These are phyloP conservation scores for Scedosporium minutisporum DNA, from an alignment of 2,329 filamentous ascomycete genomes.

Conservation along the genomic window DNA sequence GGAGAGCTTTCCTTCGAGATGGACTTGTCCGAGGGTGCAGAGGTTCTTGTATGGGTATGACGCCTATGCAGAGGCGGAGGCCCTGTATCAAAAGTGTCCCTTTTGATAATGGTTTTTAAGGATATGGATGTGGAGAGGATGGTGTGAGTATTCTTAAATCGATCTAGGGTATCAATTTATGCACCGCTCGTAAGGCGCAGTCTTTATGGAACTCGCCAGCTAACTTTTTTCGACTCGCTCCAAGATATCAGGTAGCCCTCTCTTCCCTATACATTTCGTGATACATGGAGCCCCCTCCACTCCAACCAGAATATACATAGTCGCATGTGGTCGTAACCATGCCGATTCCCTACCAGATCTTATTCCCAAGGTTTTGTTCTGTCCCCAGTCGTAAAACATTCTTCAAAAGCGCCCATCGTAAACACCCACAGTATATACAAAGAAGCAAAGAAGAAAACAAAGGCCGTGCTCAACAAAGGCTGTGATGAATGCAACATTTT, in stretches of 20 bases:
- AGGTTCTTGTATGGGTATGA: slow-evolving; percentile 12
- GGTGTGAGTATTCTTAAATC: not conserved
- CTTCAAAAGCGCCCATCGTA: not conserved
- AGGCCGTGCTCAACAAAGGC: not conserved
- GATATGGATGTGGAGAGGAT: not conserved
- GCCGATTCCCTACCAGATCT: not conserved
- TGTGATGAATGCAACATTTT: not conserved
- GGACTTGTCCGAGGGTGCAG: slow-evolving; percentile 12
- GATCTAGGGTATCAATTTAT: not conserved
- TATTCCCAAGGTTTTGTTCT: not conserved
- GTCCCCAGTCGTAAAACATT: not conserved
- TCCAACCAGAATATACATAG: no score
- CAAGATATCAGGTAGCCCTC: no score
- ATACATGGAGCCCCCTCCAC: no score
- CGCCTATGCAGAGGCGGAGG: slow-evolving; percentile 11
- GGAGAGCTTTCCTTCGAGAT: slow-evolving; percentile 10
- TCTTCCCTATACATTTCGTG: no score
- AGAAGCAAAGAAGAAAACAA: not conserved
- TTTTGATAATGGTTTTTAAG: not conserved
- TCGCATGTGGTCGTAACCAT: not conserved
- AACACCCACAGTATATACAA: not conserved
- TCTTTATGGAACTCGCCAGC: not conserved
- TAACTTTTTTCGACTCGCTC: no score
- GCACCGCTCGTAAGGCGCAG: not conserved
- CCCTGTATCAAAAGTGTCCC: slow-evolving; percentile 14